These are phyloP conservation scores for Isatis tinctoria DNA, from an alignment of 345 rosid genomes.

Conservation along the genomic window DNA sequence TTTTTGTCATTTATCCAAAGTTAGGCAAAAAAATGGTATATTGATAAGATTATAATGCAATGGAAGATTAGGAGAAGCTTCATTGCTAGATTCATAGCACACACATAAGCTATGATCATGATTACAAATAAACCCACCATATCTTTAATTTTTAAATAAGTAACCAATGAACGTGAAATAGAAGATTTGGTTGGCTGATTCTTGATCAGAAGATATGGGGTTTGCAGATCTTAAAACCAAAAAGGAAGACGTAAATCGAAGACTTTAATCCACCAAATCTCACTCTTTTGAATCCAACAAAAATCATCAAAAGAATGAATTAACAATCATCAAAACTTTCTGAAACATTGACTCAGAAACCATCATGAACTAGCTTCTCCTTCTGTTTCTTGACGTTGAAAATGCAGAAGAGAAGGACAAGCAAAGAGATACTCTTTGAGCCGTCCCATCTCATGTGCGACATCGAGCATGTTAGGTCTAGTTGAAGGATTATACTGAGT, in stretches of 20 bases:
- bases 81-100: slow-evolving; percentile 26
- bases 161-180: slow-evolving; percentile 17
- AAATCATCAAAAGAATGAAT: slow-evolving; percentile 1
- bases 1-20: slow-evolving; percentile 9
- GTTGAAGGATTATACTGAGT: slow-evolving; percentile 67
- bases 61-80: slow-evolving; percentile 18
- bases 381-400: slow-evolving; percentile 13
- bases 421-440: slow-evolving; percentile 61
- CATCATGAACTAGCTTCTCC: slow-evolving; percentile 20
- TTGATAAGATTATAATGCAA: slow-evolving; percentile 19
- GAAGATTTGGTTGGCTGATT: slow-evolving; percentile 24
- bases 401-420: slow-evolving; percentile 32
- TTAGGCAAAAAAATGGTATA: slow-evolving; percentile 21
- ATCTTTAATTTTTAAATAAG: neutral
- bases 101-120: slow-evolving; percentile 19
- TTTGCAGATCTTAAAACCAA: slow-evolving; percentile 1
- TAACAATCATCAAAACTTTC: slow-evolving; percentile 11
- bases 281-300: neutral
- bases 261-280: slow-evolving; percentile 5
- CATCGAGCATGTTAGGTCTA: slow-evolving; percentile 83
- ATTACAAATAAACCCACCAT: slow-evolving; percentile 13
- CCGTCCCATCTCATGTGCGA: slow-evolving; percentile 66
- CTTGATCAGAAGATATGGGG: neutral
- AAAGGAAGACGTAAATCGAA: neutral
- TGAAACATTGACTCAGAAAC: slow-evolving; percentile 6